Evolutionary conservation across 306 rosid genomes (phyloP).

Genomic region (Castanea crenata): DNA sequence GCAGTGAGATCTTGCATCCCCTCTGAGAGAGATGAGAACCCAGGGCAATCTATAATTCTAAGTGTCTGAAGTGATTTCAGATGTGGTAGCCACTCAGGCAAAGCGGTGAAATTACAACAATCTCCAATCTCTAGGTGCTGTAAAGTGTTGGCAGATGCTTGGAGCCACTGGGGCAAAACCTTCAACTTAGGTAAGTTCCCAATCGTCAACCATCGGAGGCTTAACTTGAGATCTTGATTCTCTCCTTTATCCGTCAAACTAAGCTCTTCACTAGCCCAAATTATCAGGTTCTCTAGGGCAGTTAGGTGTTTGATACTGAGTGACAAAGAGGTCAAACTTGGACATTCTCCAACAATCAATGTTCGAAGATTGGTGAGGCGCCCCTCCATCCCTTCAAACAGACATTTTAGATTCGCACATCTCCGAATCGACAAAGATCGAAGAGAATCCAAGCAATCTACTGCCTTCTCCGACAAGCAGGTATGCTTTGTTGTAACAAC

Average conservation of each 20-base stretch:
- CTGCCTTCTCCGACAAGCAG: constrained; percentile 1
- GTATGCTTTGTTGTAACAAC: constrained; percentile 20
- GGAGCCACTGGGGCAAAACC: constrained; percentile 29
- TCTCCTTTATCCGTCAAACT: background rate
- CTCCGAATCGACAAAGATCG: background rate
- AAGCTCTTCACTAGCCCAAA: background rate
- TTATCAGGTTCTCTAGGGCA: background rate
- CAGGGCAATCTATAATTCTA: no score
- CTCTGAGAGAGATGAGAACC: no score
- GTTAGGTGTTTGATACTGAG: background rate
- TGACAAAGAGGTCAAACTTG: constrained; percentile 17
- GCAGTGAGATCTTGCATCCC: no score
- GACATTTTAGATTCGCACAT: constrained; percentile 18
- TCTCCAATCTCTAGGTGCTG: background rate
- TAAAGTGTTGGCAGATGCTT: constrained; percentile 14
- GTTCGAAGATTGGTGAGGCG: background rate
- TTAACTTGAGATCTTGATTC: background rate
- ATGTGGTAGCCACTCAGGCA: no score
- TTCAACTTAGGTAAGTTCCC: background rate
- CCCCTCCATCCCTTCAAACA: background rate
- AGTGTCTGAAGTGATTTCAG: no score
- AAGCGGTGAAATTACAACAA: no score
- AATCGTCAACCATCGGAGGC: background rate
- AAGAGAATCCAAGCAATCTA: constrained; percentile 20
- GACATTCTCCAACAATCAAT: background rate